Conservation (phyloP, 1,284 basidiomycete species). For the Cutaneotrichosporon sp. region DNA sequence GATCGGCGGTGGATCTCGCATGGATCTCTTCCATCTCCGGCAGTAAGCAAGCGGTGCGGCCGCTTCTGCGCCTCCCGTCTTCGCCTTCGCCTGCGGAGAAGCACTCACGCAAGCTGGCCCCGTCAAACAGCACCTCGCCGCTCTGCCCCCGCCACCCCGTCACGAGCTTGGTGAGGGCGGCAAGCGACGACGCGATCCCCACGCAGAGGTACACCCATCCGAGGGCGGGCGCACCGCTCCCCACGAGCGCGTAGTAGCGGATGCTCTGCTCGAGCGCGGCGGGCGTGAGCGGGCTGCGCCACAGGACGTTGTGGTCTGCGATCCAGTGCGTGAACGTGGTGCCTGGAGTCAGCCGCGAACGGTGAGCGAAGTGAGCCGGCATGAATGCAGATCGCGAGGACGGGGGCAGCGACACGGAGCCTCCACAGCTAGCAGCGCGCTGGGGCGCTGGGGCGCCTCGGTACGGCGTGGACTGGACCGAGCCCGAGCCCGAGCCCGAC, state of each 20-base stretch:
- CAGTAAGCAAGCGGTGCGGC: too few species aligned
- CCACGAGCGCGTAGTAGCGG: slow-evolving; percentile 44
- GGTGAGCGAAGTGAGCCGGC: neutral
- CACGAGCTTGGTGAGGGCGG: slow-evolving; percentile 33
- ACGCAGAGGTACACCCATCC: slow-evolving; percentile 45
- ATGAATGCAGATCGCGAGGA: neutral
- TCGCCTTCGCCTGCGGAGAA: too few species aligned
- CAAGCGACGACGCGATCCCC: slow-evolving; percentile 34
- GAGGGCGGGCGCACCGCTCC: slow-evolving; percentile 32
- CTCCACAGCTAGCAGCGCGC: too few species aligned
- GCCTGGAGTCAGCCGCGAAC: slow-evolving; percentile 28
- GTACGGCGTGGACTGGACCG: neutral
- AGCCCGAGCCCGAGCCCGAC: too few species aligned
- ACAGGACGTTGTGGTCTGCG: slow-evolving; percentile 51
- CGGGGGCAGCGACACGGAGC: too few species aligned
- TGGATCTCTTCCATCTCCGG: too few species aligned
- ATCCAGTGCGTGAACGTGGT: slow-evolving; percentile 53
- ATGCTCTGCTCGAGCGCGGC: slow-evolving; percentile 43
- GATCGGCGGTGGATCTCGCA: neutral
- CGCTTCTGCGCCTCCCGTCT: neutral
- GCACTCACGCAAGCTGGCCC: slow-evolving; percentile 46
- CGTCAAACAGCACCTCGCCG: slow-evolving; percentile 51
- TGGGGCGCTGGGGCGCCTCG: too few species aligned
- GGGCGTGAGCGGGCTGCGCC: slow-evolving; percentile 44
- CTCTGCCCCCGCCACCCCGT: slow-evolving; percentile 36